Base-by-base conservation (phyloP, 2,329 filamentous ascomycete species). In the Diaporthe australafricana region DNA sequence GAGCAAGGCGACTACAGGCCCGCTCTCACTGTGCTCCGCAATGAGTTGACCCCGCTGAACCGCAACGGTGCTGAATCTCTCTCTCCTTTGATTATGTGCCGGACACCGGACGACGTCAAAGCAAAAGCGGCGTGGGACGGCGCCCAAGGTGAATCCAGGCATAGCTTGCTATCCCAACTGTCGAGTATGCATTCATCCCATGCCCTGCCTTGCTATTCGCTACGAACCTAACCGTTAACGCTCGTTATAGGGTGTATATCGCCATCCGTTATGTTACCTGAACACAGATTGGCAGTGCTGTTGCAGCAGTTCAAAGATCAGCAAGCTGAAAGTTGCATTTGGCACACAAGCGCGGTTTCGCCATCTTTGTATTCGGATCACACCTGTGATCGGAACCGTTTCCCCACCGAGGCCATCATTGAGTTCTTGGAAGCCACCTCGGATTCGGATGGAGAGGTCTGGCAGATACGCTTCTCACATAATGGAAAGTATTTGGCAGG, bases 201-300 rank as follows among this genome's bases (percentile, higher is more conserved):
- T 12, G 3, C 14, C 38, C 67, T 55, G 25, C 71, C 12, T 45
- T 45, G 17, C 11, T 12, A n/a, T 42, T 52, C 4, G 14, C 2
- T 30, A 42, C 25, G 14, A 2, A 14, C 16, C 11, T 20, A 8
- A 45, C 47, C 25, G 48, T 72, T 80, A 68, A 83, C 70, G 48
- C 53, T 40, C 42, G 45, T 22, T 72, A 22, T 76, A 96, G 93
- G 88, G 85, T 98, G 91, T 70, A 97, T 99, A 80, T 98, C 96
- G 1, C 96, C 96, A 0, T 96, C 95, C 5, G 94, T 98, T 55
- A 98, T 99, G 95, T 93, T 99, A 69, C 96, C 96, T 1, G 94
- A 98, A 78, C 94, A 96, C 80, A 92, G 96, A 8, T 86, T 99
- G 55, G 94, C 94, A 1, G 88, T 91, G 42, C 85, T 99, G 20